Evolutionary conservation across 306 rosid genomes (phyloP), one percentile per base, ranked within the genome.

Genomic region (Quercus suber): DNA sequence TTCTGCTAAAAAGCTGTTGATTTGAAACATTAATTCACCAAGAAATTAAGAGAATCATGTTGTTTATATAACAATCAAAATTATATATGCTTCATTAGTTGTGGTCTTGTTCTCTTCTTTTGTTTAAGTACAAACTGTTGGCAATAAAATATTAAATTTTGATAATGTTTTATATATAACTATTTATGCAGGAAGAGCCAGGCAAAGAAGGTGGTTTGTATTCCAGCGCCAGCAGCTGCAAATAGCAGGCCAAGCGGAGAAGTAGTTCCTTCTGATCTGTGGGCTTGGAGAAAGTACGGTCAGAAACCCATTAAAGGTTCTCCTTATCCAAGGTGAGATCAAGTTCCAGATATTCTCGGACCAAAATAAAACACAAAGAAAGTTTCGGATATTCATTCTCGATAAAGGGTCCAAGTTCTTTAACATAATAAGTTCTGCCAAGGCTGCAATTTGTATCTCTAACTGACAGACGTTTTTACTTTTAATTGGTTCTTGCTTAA

Each of bases 231-330:
- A 73, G 94, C 97, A 31, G 93, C 93, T 35, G 90, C 88, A 74
- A 94, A 89, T 83, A 94, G 89, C 86, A 89, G 98, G 81, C 88
- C 93, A 58, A 92, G 87, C 59, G 97, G 98, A 74, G 98, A 94
- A 84, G 93, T 92, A 63, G 98, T 94, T 83, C 98, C 98, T 15
- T 94, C 96, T 49, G 98, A 94, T 90, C 90, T 94, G 80, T 94
- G 98, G 98, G 98, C 97, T 61, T 94, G 98, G 98, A 89, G 98
- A 80, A 94, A 94, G 88, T 94, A 94, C 51, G 98, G 98, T 81
- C 98, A 94, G 87, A 92, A 94, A 87, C 98, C 98, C 79, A 94
- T 94, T 69, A 94, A 94, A 90, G 98, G 98, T 55, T 94, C 98
- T 72, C 98, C 97, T 57, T 92, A 90, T 88, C 98, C 98, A 74